phyloP scores from a whole-genome alignment of 768 basidiomycete species.

The Termitomyces sp. region DNA sequence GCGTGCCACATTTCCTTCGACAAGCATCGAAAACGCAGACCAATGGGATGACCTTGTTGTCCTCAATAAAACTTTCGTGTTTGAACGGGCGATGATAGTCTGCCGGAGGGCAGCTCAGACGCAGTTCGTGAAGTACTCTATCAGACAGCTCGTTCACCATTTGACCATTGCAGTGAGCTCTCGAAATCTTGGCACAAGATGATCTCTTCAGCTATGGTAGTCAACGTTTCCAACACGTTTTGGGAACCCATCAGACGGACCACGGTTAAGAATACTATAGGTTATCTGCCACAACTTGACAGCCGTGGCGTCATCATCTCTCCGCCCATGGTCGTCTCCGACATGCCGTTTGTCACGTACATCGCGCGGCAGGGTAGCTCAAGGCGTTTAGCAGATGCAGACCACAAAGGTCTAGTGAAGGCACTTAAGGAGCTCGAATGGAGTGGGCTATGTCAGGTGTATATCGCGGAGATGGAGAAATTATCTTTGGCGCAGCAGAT shows the following conservation, averaged over 20 bases:
- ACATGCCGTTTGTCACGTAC: conserved; percentile 44
- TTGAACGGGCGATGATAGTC: conserved; percentile 58
- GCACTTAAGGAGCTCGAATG: conserved; percentile 42
- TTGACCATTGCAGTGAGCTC: conserved; percentile 22
- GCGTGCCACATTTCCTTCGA: conserved; percentile 56
- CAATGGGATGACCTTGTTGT: conserved; percentile 60
- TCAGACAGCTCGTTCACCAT: neutral
- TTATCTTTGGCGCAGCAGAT: conserved; percentile 61
- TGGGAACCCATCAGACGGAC: conserved; percentile 31
- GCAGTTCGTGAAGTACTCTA: conserved; percentile 21
- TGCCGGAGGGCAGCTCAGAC: conserved; percentile 60
- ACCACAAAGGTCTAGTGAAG: conserved; percentile 44
- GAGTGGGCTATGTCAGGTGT: conserved; percentile 46
- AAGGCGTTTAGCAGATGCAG: conserved; percentile 34
- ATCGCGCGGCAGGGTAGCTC: conserved; percentile 52
- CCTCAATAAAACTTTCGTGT: conserved; percentile 48
- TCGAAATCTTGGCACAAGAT: conserved; percentile 29
- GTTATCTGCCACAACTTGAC: conserved; percentile 21
- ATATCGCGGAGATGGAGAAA: conserved; percentile 33
- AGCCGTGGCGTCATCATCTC: conserved; percentile 4
- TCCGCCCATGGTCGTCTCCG: conserved; percentile 9
- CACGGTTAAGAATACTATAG: conserved; percentile 26
- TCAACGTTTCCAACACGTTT: conserved; percentile 22
- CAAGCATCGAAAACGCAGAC: conserved; percentile 49
- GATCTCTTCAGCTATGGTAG: conserved; percentile 27